A percentile compares a stretch with the other conserved stretches of the same genome.
phyloP scores from a whole-genome alignment of 345 rosid genomes.

The Abelmoschus esculentus region DNA sequence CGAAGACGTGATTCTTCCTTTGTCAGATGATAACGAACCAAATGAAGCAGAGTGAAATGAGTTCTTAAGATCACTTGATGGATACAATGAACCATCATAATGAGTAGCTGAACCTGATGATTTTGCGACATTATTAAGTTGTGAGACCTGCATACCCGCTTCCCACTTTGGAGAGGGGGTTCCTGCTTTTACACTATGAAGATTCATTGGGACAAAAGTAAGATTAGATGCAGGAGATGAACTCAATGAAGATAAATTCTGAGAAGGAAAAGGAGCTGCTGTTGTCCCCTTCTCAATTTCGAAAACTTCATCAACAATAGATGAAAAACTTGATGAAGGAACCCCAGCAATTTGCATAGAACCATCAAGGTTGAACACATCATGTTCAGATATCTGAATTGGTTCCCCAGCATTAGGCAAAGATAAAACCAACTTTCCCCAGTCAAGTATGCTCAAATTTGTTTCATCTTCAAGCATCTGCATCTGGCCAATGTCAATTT shows the following conservation, averaged over 20 bases:
- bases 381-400: constrained; percentile 44
- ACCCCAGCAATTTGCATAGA: constrained; percentile 41
- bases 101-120: constrained; percentile 23
- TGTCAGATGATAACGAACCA: constrained; percentile 41
- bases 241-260: constrained; percentile 36
- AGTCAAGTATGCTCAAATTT: constrained; percentile 54
- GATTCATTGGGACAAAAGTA: constrained; percentile 36
- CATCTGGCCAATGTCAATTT: constrained; percentile 76
- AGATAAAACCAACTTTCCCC: constrained; percentile 38
- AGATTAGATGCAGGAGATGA: constrained; percentile 44
- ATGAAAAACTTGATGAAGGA: constrained; percentile 60
- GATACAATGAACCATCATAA: constrained; percentile 42
- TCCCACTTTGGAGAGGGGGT: constrained; percentile 55
- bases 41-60: constrained; percentile 43
- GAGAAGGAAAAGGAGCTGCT: constrained; percentile 37
- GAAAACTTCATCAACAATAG: constrained; percentile 86
- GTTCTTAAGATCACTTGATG: constrained; percentile 43
- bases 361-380: constrained; percentile 41
- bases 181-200: constrained; percentile 37
- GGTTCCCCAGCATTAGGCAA: constrained; percentile 38
- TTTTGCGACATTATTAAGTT: constrained; percentile 32
- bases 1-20: constrained; percentile 36
- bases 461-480: constrained; percentile 79
- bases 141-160: constrained; percentile 36
- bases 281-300: constrained; percentile 67